Evolutionary conservation across 768 basidiomycete genomes (phyloP).

Genomic region (Leccinum uliginosum): DNA sequence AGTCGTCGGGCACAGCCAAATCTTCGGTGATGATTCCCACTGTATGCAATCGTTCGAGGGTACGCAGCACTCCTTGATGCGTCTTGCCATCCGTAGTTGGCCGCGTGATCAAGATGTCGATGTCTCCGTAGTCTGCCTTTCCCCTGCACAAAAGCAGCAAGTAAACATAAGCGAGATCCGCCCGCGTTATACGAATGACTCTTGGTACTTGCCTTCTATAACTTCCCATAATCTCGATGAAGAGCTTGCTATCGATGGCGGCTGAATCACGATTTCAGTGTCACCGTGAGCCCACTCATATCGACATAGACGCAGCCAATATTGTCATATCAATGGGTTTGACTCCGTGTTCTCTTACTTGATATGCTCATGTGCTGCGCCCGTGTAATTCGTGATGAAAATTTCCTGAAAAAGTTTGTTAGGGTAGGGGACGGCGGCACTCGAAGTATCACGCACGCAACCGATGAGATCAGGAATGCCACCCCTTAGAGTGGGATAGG

Average conservation of each 20-base stretch:
- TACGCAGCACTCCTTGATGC: slow-evolving; percentile 62
- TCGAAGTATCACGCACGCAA: slow-evolving; percentile 47
- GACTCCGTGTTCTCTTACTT: too few species aligned
- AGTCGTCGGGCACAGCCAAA: slow-evolving; percentile 66
- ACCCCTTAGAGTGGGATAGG: too few species aligned
- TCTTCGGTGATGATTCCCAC: slow-evolving; percentile 75
- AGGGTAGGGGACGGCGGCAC: neutral
- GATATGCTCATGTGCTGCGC: slow-evolving; percentile 55
- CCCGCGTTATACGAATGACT: neutral
- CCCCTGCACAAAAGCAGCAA: slow-evolving; percentile 43
- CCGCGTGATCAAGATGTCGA: slow-evolving; percentile 86
- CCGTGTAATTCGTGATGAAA: slow-evolving; percentile 86
- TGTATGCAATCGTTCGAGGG: slow-evolving; percentile 49
- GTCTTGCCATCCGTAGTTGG: slow-evolving; percentile 66
- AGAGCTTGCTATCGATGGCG: slow-evolving; percentile 62
- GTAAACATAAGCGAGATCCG: neutral
- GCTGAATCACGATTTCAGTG: slow-evolving; percentile 39
- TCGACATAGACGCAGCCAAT: neutral
- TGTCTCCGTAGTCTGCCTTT: slow-evolving; percentile 80
- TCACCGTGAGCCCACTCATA: neutral
- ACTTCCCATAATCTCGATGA: slow-evolving; percentile 88
- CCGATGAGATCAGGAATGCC: slow-evolving; percentile 54
- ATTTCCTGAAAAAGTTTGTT: slow-evolving; percentile 47
- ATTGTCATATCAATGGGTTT: slow-evolving; percentile 63
- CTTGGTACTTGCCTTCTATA: slow-evolving; percentile 58